Conservation (phyloP, 257 asterid genomes). For the Jaltomata sinuosa region DNA sequence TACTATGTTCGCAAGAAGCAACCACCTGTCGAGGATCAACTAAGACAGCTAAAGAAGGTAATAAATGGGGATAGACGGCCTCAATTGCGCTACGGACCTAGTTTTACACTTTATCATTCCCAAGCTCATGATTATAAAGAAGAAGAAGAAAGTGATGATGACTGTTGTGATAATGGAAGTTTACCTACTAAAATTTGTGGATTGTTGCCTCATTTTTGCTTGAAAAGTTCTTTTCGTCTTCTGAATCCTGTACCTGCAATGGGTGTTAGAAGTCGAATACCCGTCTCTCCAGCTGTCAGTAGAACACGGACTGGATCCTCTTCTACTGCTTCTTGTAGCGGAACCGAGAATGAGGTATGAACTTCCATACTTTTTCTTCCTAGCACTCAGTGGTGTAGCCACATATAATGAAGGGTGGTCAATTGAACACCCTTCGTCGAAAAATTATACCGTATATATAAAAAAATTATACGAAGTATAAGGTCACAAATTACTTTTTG, state of each 20-base stretch:
- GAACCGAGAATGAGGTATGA: conserved; percentile 44
- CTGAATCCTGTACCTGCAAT: conserved; percentile 48
- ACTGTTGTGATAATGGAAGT: conserved; percentile 19
- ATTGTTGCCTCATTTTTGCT: conserved; percentile 66
- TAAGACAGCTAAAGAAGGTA: conserved; percentile 24
- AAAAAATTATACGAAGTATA: too few relatives aligned
- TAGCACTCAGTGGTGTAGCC: too few relatives aligned
- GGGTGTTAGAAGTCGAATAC: conserved; percentile 47
- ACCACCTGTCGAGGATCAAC: conserved; percentile 17
- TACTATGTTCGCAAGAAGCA: conserved; percentile 44
- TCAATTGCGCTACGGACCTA: conserved; percentile 65
- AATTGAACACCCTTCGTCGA: too few relatives aligned
- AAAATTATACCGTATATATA: too few relatives aligned
- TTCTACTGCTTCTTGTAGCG: conserved; percentile 25
- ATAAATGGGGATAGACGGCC: conserved; percentile 27
- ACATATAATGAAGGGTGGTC: too few relatives aligned
- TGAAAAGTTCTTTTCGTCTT: conserved; percentile 30
- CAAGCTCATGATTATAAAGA: conserved; percentile 17
- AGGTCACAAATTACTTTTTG: too few relatives aligned
- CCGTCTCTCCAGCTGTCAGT: conserved; percentile 27
- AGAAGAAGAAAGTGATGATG: conserved; percentile 56
- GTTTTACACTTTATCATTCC: conserved; percentile 41
- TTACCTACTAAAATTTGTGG: conserved; percentile 46
- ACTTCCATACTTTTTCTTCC: background rate
- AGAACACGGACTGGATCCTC: conserved; percentile 31